Conservation (phyloP, 2,329 filamentous ascomycete genomes). For the Neopestalotiopsis sp. region DNA sequence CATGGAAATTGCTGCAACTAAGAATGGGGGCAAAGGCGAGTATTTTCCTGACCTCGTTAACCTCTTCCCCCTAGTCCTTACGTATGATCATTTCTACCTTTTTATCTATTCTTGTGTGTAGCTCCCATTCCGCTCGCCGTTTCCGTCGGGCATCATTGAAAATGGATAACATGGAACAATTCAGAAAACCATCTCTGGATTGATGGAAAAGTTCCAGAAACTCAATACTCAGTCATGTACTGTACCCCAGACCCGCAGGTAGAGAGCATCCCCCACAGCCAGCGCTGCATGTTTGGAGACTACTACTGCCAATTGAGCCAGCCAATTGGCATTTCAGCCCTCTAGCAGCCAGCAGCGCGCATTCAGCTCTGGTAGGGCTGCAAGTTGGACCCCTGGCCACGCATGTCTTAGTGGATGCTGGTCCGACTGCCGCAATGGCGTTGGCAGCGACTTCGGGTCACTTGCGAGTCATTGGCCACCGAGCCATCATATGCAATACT, state of each 20-base stretch:
- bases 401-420: background rate
- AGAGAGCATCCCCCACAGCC: background rate
- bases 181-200: no score
- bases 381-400: background rate
- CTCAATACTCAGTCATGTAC: background rate
- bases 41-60: background rate
- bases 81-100: background rate
- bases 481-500: no score
- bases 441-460: background rate
- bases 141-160: no score
- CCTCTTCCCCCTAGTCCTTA: background rate
- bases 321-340: no score
- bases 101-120: background rate
- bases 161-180: no score
- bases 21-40: background rate
- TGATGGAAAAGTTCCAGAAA: no score
- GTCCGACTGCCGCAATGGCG: no score
- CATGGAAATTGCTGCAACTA: background rate
- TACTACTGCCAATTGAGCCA: no score
- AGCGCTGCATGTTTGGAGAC: background rate
- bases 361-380: no score
- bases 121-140: background rate
- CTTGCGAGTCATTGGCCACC: no score
- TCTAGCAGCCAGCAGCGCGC: no score
- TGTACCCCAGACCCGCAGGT: conserved; percentile 14